These are phyloP conservation scores for Fomitopsis pulvina DNA, from an alignment of 768 basidiomycete genomes.

Conservation along the genomic window DNA sequence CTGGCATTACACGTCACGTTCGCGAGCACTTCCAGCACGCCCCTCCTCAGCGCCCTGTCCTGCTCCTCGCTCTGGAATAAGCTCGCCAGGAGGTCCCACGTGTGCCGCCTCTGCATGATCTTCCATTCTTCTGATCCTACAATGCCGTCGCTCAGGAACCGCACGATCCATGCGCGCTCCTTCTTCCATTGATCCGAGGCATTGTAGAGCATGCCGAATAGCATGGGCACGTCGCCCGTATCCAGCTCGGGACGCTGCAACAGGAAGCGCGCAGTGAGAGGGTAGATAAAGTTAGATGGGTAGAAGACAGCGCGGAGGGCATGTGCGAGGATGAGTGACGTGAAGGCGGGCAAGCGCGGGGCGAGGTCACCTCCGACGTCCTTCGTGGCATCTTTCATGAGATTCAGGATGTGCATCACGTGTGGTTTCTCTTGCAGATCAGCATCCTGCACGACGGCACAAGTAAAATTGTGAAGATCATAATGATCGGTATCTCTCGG, in stretches of 20 bases:
- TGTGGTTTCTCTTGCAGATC: slow-evolving; percentile 78
- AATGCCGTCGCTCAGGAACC: slow-evolving; percentile 79
- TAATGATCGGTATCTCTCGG: neutral
- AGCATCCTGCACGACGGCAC: slow-evolving; percentile 29
- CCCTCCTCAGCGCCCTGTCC: slow-evolving; percentile 45
- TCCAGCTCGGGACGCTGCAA: slow-evolving; percentile 85
- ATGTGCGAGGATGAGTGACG: slow-evolving; percentile 78
- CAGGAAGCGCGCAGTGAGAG: slow-evolving; percentile 79
- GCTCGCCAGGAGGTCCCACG: slow-evolving; percentile 84
- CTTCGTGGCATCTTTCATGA: slow-evolving; percentile 54
- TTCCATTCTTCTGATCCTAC: slow-evolving; percentile 72
- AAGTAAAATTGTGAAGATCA: neutral
- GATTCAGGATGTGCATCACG: slow-evolving; percentile 60
- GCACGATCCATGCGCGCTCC: slow-evolving; percentile 85
- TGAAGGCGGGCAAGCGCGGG: slow-evolving; percentile 65
- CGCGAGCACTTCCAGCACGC: slow-evolving; percentile 71
- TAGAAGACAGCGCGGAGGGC: slow-evolving; percentile 78
- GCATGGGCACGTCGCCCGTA: slow-evolving; percentile 77
- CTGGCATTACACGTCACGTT: slow-evolving; percentile 65
- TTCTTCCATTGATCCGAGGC: slow-evolving; percentile 70
- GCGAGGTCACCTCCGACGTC: slow-evolving; percentile 28
- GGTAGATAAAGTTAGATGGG: slow-evolving; percentile 85
- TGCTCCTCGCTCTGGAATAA: slow-evolving; percentile 62
- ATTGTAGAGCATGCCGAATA: slow-evolving; percentile 85
- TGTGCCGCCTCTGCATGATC: slow-evolving; percentile 72